phyloP scores from a whole-genome alignment of 2,329 filamentous ascomycete species.

The Aspergillus pseudonomiae region DNA sequence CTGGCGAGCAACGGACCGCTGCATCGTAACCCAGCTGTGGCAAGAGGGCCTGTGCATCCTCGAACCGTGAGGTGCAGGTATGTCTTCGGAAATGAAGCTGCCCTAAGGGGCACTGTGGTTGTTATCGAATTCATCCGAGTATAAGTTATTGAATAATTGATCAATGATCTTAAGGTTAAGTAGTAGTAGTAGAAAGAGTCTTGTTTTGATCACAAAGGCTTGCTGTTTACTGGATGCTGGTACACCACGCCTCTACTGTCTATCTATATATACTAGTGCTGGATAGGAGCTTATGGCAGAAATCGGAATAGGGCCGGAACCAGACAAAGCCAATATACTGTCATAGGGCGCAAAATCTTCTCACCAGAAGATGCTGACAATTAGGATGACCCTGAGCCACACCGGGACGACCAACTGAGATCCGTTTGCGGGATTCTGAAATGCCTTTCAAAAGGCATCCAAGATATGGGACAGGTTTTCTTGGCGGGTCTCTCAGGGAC shows the following conservation, averaged over 20 bases:
- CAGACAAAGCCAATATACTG: not conserved
- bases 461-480: not conserved
- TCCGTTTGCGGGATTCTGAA: not conserved
- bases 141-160: constrained; percentile 1
- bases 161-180: constrained; percentile 2
- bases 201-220: not conserved
- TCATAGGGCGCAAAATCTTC: constrained; percentile 3
- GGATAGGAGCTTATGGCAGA: constrained; percentile 19
- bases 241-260: not conserved
- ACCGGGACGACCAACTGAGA: not conserved
- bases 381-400: not conserved
- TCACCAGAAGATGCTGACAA: constrained; percentile 1
- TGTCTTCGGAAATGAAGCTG: constrained; percentile 28
- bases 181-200: not conserved
- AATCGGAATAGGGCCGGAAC: constrained; percentile 19
- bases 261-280: not conserved
- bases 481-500: not conserved
- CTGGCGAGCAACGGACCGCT: constrained; percentile 21
- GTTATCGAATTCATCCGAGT: constrained; percentile 34
- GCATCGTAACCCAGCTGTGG: constrained; percentile 28
- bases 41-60: constrained; percentile 27
- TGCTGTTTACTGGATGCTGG: not conserved
- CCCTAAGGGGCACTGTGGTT: constrained; percentile 31
- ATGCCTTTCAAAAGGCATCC: not conserved
- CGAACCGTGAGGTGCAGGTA: constrained; percentile 29